Percentiles rank a stretch among this genome's conserved stretches.
These are phyloP conservation scores for Coleophoma eucalyptorum DNA, from an alignment of 2,329 filamentous ascomycete species.

Conservation along the genomic window DNA sequence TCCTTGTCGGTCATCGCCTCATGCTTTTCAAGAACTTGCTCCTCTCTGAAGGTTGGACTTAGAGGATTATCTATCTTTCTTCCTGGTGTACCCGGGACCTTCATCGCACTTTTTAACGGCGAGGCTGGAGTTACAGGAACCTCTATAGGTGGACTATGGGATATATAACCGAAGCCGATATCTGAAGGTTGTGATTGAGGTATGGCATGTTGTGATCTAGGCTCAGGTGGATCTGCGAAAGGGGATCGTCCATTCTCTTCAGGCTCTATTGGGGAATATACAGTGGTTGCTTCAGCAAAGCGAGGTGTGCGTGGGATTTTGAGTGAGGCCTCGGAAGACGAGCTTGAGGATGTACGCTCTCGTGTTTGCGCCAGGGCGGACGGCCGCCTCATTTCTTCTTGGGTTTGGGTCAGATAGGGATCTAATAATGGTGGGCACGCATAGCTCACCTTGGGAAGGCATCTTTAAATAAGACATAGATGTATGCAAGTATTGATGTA, in stretches of 20 bases:
- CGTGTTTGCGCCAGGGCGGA: constrained; percentile 13
- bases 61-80: constrained; percentile 71
- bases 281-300: constrained; percentile 76
- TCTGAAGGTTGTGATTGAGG: constrained; percentile 73
- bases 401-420: constrained; percentile 5
- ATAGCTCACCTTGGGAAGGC: neutral
- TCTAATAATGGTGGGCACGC: constrained; percentile 6
- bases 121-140: constrained; percentile 69
- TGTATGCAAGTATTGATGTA: constrained; percentile 3
- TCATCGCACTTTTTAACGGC: constrained; percentile 87
- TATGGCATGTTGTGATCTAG: constrained; percentile 42
- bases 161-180: constrained; percentile 90
- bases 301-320: constrained; percentile 72
- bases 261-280: constrained; percentile 71
- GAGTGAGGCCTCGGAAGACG: constrained; percentile 34
- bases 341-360: constrained; percentile 37
- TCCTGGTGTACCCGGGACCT: constrained; percentile 76
- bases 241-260: constrained; percentile 41
- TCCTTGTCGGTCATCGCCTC: constrained; percentile 80
- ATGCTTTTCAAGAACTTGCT: constrained; percentile 80
- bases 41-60: constrained; percentile 89
- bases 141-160: constrained; percentile 48
- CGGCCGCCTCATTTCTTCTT: constrained; percentile 23
- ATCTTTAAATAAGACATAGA: constrained; percentile 12
- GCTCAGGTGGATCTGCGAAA: constrained; percentile 56